Evolutionary conservation across 371 early-diverging fungal species (phyloP).

Genomic region (Apophysomyces ossiformis): DNA sequence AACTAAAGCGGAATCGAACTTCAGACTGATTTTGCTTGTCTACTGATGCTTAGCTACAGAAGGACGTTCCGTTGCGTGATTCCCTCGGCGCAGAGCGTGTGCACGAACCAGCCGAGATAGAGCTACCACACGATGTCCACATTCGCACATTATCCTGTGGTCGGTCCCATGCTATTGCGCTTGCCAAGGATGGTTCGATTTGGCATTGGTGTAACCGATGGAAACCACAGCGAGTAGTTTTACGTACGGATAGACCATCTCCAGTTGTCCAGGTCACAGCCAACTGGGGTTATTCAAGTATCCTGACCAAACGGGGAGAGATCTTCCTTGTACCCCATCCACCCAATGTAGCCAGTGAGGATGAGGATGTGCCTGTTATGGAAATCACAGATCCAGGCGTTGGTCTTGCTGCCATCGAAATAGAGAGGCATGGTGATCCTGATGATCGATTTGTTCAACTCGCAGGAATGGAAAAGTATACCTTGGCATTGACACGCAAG

Average conservation of each 20-base stretch:
- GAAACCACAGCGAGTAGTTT: slow-evolving; percentile 25
- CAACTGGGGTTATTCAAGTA: slow-evolving; percentile 36
- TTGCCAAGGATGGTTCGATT: slow-evolving; percentile 33
- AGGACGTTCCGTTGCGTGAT: not conserved
- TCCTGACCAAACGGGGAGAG: slow-evolving; percentile 32
- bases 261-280: slow-evolving; percentile 38
- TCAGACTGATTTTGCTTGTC: not conserved
- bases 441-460: slow-evolving; percentile 18
- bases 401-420: not conserved
- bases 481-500: slow-evolving; percentile 22
- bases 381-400: slow-evolving; percentile 8
- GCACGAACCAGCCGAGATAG: slow-evolving; percentile 15
- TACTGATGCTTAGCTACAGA: slow-evolving; percentile 13
- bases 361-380: not conserved
- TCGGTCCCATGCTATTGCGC: slow-evolving; percentile 44
- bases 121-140: slow-evolving; percentile 15
- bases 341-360: slow-evolving; percentile 5
- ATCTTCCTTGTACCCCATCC: slow-evolving; percentile 34
- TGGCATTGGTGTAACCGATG: slow-evolving; percentile 47
- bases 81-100: slow-evolving; percentile 17
- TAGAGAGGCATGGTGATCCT: not conserved
- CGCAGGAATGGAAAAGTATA: slow-evolving; percentile 20
- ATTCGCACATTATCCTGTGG: slow-evolving; percentile 32
- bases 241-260: not conserved
- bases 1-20: not conserved